Evolutionary conservation across 345 rosid species (phyloP).

Genomic region (Eucalyptus polybractea): DNA sequence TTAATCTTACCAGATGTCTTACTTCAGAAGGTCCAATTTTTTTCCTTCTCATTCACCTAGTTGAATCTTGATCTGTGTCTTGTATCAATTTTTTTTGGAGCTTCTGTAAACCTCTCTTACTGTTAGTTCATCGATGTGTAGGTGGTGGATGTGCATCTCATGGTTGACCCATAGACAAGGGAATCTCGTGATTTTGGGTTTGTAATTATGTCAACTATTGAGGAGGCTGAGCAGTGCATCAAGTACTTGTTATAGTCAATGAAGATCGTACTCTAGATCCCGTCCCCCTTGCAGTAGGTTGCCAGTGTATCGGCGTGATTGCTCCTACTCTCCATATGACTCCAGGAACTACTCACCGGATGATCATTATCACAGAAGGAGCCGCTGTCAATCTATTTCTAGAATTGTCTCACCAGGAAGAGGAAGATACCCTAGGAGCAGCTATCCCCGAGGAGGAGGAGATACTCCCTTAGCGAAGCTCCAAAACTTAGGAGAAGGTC

Average conservation of each 20-base stretch:
- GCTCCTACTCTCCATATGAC: constrained; percentile 24
- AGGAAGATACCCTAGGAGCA: constrained; percentile 3
- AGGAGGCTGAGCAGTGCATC: constrained; percentile 68
- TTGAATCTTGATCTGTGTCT: neutral
- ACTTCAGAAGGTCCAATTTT: constrained; percentile 52
- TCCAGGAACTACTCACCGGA: constrained; percentile 12
- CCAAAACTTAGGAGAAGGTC: constrained; percentile 17
- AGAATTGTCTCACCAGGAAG: neutral
- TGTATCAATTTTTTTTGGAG: neutral
- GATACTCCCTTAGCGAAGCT: constrained; percentile 28
- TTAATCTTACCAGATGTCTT: constrained; percentile 45
- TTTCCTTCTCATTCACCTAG: constrained; percentile 45
- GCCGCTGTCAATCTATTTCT: constrained; percentile 5
- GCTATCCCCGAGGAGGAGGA: constrained; percentile 18
- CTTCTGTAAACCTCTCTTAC: neutral
- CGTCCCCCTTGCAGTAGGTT: constrained; percentile 33
- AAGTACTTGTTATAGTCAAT: constrained; percentile 32
- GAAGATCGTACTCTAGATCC: constrained; percentile 22
- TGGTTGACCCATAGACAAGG: constrained; percentile 87
- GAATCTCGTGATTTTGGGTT: constrained; percentile 90
- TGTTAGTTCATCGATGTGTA: neutral
- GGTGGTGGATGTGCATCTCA: constrained; percentile 82
- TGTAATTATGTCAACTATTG: constrained; percentile 48
- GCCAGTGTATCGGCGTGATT: constrained; percentile 23
- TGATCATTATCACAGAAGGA: neutral